These are phyloP conservation scores for Eutrema heterophyllum DNA, from an alignment of 345 rosid genomes.

Conservation along the genomic window DNA sequence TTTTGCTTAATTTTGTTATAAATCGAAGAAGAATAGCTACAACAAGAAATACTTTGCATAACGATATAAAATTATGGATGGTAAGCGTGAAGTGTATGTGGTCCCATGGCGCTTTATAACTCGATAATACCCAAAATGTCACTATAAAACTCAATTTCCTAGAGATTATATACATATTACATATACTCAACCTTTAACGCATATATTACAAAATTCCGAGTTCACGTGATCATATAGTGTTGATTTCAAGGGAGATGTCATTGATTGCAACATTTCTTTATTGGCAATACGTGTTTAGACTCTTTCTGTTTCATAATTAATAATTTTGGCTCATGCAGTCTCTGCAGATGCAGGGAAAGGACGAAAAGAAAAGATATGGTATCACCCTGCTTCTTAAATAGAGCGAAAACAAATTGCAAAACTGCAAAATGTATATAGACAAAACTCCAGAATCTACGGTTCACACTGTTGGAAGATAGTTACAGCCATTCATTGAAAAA, in stretches of 20 bases:
- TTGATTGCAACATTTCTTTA: neutral
- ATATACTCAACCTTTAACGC: neutral
- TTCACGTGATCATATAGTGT: slow-evolving; percentile 26
- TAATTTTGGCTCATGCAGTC: slow-evolving; percentile 10
- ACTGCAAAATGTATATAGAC: slow-evolving; percentile 13
- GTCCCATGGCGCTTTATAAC: slow-evolving; percentile 9
- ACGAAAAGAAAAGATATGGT: slow-evolving; percentile 14
- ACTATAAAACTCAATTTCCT: neutral
- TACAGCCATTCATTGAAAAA: slow-evolving; percentile 1
- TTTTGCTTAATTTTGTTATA: neutral
- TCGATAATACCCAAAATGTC: neutral
- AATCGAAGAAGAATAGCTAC: neutral
- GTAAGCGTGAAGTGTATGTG: slow-evolving; percentile 8
- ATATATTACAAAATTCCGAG: neutral
- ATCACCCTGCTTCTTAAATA: neutral
- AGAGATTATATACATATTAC: neutral
- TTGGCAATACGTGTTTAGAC: slow-evolving; percentile 16
- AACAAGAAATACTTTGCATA: neutral
- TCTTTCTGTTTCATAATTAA: slow-evolving; percentile 2
- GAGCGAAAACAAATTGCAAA: slow-evolving; percentile 16
- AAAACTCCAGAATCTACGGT: slow-evolving; percentile 21
- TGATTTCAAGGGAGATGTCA: slow-evolving; percentile 2
- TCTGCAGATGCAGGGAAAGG: neutral
- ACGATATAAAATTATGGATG: neutral
- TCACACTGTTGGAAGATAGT: slow-evolving; percentile 7